phyloP scores from a whole-genome alignment of 2,329 filamentous ascomycete species.

The Coleophoma cylindrospora region DNA sequence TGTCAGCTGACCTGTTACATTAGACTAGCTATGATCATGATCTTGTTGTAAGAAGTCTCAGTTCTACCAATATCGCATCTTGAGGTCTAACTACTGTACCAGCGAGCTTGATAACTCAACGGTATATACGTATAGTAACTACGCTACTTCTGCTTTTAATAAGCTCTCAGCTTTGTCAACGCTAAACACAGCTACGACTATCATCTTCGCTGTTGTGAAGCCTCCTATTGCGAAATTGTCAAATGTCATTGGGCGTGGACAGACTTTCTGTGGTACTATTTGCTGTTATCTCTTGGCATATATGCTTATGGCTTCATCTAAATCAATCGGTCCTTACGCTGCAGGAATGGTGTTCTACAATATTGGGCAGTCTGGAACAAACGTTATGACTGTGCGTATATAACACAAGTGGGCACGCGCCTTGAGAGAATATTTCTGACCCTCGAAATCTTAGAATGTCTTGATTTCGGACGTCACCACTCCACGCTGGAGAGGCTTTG shows the following conservation, averaged over 20 bases:
- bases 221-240: not conserved
- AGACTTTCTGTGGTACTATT: not conserved
- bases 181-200: not conserved
- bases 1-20: not conserved
- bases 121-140: too few species aligned
- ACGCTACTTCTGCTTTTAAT: not conserved
- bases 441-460: not conserved
- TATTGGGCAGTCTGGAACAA: not conserved
- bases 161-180: not conserved
- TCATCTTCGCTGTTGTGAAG: not conserved
- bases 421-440: too few species aligned
- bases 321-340: not conserved
- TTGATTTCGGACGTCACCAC: not conserved
- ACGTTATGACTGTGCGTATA: too few species aligned
- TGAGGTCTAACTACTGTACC: too few species aligned
- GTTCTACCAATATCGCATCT: too few species aligned
- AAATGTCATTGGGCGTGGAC: not conserved
- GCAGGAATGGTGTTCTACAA: not conserved
- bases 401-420: too few species aligned
- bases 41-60: conserved; percentile 9
- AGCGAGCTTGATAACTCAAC: too few species aligned
- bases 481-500: not conserved
- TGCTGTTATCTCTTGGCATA: not conserved
- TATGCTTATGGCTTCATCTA: not conserved
- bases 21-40: not conserved